Evolutionary conservation across 1,284 basidiomycete species (phyloP), one percentile per base, ranked within the genome.

Genomic region (Cryptococcus neoformans): DNA sequence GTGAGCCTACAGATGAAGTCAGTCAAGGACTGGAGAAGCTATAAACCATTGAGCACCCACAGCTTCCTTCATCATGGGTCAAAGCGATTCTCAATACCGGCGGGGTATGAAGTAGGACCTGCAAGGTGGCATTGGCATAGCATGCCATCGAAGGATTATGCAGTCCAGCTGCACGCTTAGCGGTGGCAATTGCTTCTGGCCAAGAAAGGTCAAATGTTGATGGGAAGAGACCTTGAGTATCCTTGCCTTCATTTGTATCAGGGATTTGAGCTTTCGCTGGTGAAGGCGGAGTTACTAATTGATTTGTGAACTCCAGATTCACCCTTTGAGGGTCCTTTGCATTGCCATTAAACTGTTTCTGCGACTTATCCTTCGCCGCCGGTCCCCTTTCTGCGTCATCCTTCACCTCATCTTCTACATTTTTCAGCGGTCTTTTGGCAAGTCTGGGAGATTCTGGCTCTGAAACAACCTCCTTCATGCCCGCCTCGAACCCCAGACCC

Each of bases 111-210:
- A 98, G 79, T 50, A 99, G 82, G 65, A 92, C 92, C 80, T 99
- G 96, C 57, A 99, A 80, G 38, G 89, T 90, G 63, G 92, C 93
- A 78, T 99, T 99, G 67, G 97, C 81, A 78, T 97, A 99, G 78
- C 96, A 99, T 1, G 92, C 96, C 75, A 98, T 99, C 51, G 92
- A 92, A n/a, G 81, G 86, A 78, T 99, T 99, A 69, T 85, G 81
- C 40, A 99, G 80, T 0, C 95, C 95, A 0, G 75, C 68, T 0
- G 65, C 65, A 14, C 55, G 28, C 41, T 63, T 64, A 12, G 40
- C 40, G 1, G 14, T n/a, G 2, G 62, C 55, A 7, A 73, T 56
- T 1, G 49, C 41, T 16, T 58, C 59, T 1, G 74, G 73, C 69
- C 70, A 75, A 16, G 58, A 9, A 14, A 73, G 57, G 38, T 68